Base-by-base conservation (phyloP, 1,284 basidiomycete genomes). In the Trichosporon asahii region DNA sequence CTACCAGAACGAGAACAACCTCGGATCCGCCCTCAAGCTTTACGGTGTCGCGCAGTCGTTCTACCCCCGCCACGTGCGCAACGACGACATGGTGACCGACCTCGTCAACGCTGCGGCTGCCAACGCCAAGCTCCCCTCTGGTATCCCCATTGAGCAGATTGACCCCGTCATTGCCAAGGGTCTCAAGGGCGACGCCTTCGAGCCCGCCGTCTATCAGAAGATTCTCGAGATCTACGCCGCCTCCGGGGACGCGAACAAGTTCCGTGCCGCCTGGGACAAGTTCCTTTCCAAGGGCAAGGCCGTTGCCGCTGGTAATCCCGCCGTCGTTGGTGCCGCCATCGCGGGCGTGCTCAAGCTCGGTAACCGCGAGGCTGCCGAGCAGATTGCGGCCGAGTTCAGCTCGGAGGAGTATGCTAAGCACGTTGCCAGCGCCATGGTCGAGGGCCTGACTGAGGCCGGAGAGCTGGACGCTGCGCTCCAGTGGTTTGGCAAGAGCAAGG, bases 201-300 rank as follows among this genome's bases (percentile, higher is more conserved):
- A 31, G 27, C 18, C 44, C 7, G n/a, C 21, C 61, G 29, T 44
- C 2, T 67, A 35, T 46, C 21, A n/a, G 15, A 25, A 25, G 31
- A 61, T 67, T 63, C 49, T 65, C 33, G 66, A 72, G 11, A 65
- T 66, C 21, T 90, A 92, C 82, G 91, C 96, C 85, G 85, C 84
- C 21, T 87, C 86, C 37, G 89, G 89, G 4, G 85, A 89, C 70
- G 85, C 89, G 0, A 87, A 88, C 2, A 88, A 86, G 63, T 95
- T 2, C 84, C 96, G 63, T 90, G 93, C 73, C 82, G 86, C 71
- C 92, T 96, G 89, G 85, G 94, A 79, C 85, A 86, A 71, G 84
- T 87, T 0, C 76, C 84, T 55, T 8, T 15, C 29, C 29, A 21
- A 33, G 0, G 82, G 85, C 0, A 55, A 69, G 29, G 57, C 55